A percentile compares a stretch with the other conserved stretches of the same genome.
phyloP scores from a whole-genome alignment of 176 grass and related monocot species.

The Eremochloa ophiuroides region DNA sequence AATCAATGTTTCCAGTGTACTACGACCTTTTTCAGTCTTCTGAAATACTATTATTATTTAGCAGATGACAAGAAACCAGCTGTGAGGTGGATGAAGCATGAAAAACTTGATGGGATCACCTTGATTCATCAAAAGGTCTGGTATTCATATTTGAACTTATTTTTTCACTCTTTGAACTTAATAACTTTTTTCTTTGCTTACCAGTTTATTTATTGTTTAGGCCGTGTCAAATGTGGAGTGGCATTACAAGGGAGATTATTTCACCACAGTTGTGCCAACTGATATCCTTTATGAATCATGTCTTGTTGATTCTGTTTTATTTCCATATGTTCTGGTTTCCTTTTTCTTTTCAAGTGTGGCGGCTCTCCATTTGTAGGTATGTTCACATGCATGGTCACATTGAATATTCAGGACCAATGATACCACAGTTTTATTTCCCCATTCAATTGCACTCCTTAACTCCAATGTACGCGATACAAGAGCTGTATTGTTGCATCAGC shows the following conservation, averaged over 20 bases:
- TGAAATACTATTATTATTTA: slow-evolving; percentile 24
- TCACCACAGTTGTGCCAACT: slow-evolving; percentile 88
- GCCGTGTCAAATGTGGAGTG: slow-evolving; percentile 84
- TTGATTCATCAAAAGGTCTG: slow-evolving; percentile 84
- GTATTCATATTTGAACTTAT: neutral
- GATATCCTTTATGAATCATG: slow-evolving; percentile 71
- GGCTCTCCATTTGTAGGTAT: neutral
- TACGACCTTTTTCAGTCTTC: slow-evolving; percentile 1
- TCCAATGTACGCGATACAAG: slow-evolving; percentile 70
- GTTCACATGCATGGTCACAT: neutral
- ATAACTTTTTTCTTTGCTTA: slow-evolving; percentile 12
- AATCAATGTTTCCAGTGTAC: slow-evolving; percentile 10
- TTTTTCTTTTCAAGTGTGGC: neutral
- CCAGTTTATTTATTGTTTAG: slow-evolving; percentile 48
- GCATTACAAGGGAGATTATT: slow-evolving; percentile 99
- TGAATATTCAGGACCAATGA: neutral
- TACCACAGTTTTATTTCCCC: neutral
- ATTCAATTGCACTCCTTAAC: slow-evolving; percentile 52
- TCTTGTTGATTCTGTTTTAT: slow-evolving; percentile 4
- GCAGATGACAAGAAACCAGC: slow-evolving; percentile 68
- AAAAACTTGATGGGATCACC: slow-evolving; percentile 69
- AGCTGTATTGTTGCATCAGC: slow-evolving; percentile 83
- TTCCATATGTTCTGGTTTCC: neutral
- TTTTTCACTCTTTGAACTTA: neutral
- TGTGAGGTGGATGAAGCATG: slow-evolving; percentile 82